Percentiles rank a stretch among this genome's conserved stretches.
Conservation (phyloP, 2,329 filamentous ascomycete genomes). For the Diaporthe sp. region DNA sequence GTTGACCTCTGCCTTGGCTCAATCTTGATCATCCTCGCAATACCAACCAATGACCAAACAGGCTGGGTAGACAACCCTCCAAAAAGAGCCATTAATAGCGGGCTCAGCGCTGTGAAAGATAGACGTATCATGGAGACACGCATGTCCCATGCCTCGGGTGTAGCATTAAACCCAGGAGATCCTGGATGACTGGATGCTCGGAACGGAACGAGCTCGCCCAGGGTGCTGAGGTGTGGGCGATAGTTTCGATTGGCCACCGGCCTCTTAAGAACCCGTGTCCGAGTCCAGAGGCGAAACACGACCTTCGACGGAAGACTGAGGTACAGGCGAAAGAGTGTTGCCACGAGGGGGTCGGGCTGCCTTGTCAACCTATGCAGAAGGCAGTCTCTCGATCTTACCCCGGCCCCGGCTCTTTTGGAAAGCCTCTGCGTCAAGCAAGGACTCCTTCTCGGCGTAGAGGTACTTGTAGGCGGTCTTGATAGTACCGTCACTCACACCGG, state of each 20-base stretch:
- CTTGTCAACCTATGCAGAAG: constrained; percentile 52
- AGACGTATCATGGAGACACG: background rate
- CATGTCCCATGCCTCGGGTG: background rate
- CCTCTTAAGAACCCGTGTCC: background rate
- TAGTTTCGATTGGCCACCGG: background rate
- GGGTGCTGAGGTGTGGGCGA: background rate
- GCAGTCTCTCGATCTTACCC: constrained; percentile 79
- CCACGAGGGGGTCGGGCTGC: background rate
- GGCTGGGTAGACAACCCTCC: background rate
- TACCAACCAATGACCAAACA: constrained; percentile 6
- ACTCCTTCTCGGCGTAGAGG: constrained; percentile 72
- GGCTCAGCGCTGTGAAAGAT: background rate
- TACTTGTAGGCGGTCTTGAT: constrained; percentile 96
- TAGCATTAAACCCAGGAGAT: background rate
- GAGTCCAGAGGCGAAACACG: background rate
- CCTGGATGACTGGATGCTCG: background rate
- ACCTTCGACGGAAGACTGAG: background rate
- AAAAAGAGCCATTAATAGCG: background rate
- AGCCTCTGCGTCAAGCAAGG: constrained; percentile 38
- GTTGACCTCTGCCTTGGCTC: constrained; percentile 8
- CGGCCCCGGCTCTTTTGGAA: constrained; percentile 59
- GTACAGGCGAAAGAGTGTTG: background rate
- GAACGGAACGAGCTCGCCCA: background rate
- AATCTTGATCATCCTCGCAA: constrained; percentile 16
- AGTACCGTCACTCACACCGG: constrained; percentile 94